These are phyloP conservation scores for Rosa persica DNA, from an alignment of 306 rosid species.

Conservation along the genomic window DNA sequence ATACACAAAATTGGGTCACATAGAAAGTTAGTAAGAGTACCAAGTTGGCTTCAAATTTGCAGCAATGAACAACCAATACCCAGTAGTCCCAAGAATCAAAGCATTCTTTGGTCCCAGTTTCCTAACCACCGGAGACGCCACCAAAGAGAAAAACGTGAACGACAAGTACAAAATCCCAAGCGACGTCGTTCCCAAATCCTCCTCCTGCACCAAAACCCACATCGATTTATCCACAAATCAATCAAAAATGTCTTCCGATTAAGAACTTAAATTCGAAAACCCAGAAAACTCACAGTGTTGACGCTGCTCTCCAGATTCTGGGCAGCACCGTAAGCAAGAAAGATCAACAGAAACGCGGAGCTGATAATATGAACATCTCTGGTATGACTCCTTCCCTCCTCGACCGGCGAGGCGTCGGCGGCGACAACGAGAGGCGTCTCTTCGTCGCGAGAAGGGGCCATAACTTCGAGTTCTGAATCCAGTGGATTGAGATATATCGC, in stretches of 20 bases:
- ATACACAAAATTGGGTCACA: not conserved
- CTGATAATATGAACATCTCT: slow-evolving; percentile 72
- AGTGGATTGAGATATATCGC: slow-evolving; percentile 5
- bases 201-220: slow-evolving; percentile 52
- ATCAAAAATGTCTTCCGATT: not conserved
- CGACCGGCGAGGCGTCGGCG: slow-evolving; percentile 16
- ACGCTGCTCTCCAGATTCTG: slow-evolving; percentile 84
- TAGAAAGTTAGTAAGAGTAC: slow-evolving; percentile 30
- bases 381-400: slow-evolving; percentile 30
- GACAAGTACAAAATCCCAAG: slow-evolving; percentile 82
- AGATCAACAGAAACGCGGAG: slow-evolving; percentile 65
- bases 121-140: slow-evolving; percentile 85
- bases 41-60: slow-evolving; percentile 86
- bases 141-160: slow-evolving; percentile 71
- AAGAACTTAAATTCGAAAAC: not conserved
- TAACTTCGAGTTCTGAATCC: slow-evolving; percentile 25
- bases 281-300: slow-evolving; percentile 56
- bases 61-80: slow-evolving; percentile 82
- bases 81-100: slow-evolving; percentile 77
- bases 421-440: slow-evolving; percentile 51
- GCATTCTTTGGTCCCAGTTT: slow-evolving; percentile 76
- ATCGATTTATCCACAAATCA: not conserved
- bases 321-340: slow-evolving; percentile 89
- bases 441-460: slow-evolving; percentile 56
- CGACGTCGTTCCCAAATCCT: slow-evolving; percentile 76